Evolutionary conservation across 2,329 filamentous ascomycete genomes (phyloP), one percentile per base, ranked within the genome.

Genomic region (Blastomyces percursus): DNA sequence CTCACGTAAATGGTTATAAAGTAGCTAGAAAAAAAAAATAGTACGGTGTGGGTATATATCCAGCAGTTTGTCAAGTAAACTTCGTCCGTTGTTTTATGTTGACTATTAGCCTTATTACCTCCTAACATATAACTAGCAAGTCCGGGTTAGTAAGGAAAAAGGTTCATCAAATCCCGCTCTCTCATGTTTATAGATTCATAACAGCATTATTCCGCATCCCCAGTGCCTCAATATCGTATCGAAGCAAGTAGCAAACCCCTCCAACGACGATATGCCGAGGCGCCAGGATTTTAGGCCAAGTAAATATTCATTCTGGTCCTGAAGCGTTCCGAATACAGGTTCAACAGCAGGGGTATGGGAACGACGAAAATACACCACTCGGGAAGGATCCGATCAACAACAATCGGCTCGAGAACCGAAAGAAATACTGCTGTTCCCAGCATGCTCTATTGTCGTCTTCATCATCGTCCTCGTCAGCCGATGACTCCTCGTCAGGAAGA

Each of bases 381-480:
- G 19, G 30, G 16, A 7, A 38, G 30, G 16, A 38, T 55, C 19
- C 19, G 27, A 48, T 35, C 30, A 48, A 30, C 27, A 30, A 44
- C 8, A 44, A 12, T 9, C 35, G 38, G 24, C 56, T 30, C 24
- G 38, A 30, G 9, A 14, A 62, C 32, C 35, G 35, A 38, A 38
- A 9, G 44, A 57, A 59, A 56, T 35, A 19, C 35, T n/a, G 19
- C 19, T 78, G 81, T 82, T 81, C 80, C 79, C 77, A 67, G 70
- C 54, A 42, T 12, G 9, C 70, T 78, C 79, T 80, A 83, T 88
- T 86, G 69, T 87, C 83, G 65, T 83, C 82, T 68, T 88, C 84
- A 67, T 83, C 83, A 62, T 86, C 84, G 72, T 87, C 86, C 71
- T 89, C 86, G 62, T 78, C 75, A 65, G 76, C 74, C 71, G 81